Evolutionary conservation across 768 basidiomycete species (phyloP).

Genomic region (Suillus lakei): DNA sequence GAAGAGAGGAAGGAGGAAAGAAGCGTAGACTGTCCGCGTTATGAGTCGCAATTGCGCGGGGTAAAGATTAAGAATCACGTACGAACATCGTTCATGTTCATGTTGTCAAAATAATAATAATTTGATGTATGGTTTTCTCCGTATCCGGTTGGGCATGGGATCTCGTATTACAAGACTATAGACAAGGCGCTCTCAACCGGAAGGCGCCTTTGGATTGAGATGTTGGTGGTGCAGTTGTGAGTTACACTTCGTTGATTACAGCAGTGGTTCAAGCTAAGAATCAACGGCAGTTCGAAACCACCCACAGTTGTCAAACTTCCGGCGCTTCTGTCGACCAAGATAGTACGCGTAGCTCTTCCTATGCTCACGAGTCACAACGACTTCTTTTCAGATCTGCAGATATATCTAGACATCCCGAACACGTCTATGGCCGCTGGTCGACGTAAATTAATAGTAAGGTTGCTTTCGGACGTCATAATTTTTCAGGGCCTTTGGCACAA

Average conservation of each 20-base stretch:
- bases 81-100: background rate
- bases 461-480: background rate
- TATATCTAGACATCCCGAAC: background rate
- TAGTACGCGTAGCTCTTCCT: background rate
- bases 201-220: too few relatives aligned
- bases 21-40: conserved; percentile 9
- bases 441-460: conserved; percentile 1
- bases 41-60: background rate
- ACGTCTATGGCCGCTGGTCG: background rate
- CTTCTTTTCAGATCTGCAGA: background rate
- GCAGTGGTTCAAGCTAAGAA: background rate
- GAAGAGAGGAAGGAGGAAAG: conserved; percentile 19
- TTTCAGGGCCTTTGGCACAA: background rate
- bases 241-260: background rate
- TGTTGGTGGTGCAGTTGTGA: background rate
- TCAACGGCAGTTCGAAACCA: background rate
- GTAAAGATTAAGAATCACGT: conserved; percentile 4
- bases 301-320: conserved; percentile 2
- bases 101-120: background rate
- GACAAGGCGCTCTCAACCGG: background rate
- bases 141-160: background rate
- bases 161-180: background rate
- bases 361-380: background rate
- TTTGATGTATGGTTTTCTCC: background rate
- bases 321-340: background rate